phyloP scores from a whole-genome alignment of 2,329 filamentous ascomycete genomes.

The Pseudogymnoascus sp. region DNA sequence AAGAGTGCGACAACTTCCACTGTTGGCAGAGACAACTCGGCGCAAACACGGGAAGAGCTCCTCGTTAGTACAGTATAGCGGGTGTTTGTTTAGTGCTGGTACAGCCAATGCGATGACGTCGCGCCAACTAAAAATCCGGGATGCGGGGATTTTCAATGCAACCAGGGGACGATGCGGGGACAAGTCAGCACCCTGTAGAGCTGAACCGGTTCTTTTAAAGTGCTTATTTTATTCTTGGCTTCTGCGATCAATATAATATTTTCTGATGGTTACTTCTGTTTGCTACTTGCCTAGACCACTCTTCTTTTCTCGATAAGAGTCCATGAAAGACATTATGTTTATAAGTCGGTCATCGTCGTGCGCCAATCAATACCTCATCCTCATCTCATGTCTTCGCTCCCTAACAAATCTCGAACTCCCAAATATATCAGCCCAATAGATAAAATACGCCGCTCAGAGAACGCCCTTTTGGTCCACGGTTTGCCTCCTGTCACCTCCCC shows the following conservation, averaged over 20 bases:
- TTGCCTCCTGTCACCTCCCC: not conserved
- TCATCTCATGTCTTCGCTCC: constrained; percentile 1
- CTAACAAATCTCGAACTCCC: constrained; percentile 2
- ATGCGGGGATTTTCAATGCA: constrained; percentile 1
- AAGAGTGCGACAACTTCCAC: not conserved
- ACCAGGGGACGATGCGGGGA: not conserved
- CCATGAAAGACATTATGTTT: constrained; percentile 4
- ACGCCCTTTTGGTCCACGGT: not conserved
- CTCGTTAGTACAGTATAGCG: not conserved
- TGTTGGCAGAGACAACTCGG: not conserved
- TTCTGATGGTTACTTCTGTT: not conserved
- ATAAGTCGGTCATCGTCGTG: constrained; percentile 5
- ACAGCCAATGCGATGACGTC: constrained; percentile 3
- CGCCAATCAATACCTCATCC: not conserved
- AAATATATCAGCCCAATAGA: constrained; percentile 1
- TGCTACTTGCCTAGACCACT: not conserved
- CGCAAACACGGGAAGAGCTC: not conserved
- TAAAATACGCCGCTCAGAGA: not conserved
- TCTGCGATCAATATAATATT: not conserved
- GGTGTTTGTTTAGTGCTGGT: not conserved
- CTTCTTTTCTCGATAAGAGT: not conserved
- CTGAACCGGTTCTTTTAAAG: not conserved
- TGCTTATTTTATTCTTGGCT: constrained; percentile 7
- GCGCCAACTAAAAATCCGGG: not conserved
- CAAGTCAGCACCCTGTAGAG: not conserved